These are phyloP conservation scores for Coniochaeta ligniaria DNA, from an alignment of 2,329 filamentous ascomycete species.

Conservation along the genomic window DNA sequence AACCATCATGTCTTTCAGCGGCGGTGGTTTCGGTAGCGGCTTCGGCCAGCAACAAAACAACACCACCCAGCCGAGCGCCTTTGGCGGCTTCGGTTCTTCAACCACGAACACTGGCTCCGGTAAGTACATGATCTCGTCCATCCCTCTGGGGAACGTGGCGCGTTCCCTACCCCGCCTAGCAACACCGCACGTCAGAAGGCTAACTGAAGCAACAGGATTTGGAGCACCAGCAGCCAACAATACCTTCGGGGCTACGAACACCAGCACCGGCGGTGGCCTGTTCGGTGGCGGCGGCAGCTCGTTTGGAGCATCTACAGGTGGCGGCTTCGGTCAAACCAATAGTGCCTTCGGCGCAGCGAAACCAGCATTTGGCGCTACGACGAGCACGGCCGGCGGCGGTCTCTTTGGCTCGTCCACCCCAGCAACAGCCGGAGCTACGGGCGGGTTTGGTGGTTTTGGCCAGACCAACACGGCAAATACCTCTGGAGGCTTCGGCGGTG, in stretches of 20 bases:
- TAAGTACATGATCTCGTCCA: not conserved
- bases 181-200: slow-evolving; percentile 22
- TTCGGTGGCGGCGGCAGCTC: slow-evolving; percentile 28
- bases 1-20: slow-evolving; percentile 48
- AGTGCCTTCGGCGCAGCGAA: slow-evolving; percentile 26
- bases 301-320: slow-evolving; percentile 17
- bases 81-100: slow-evolving; percentile 50
- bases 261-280: slow-evolving; percentile 31
- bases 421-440: slow-evolving; percentile 26
- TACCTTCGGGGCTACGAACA: slow-evolving; percentile 28
- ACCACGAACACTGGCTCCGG: slow-evolving; percentile 24
- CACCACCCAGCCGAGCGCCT: slow-evolving; percentile 36
- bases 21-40: slow-evolving; percentile 46
- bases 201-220: slow-evolving; percentile 9
- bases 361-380: slow-evolving; percentile 45
- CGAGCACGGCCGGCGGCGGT: slow-evolving; percentile 30
- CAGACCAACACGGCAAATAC: slow-evolving; percentile 19
- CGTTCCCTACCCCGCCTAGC: not conserved
- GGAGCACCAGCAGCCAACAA: not conserved
- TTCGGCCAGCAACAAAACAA: slow-evolving; percentile 49
- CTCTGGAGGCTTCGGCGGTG: slow-evolving; percentile 32
- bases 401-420: slow-evolving; percentile 36
- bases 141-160: not conserved
- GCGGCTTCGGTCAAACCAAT: slow-evolving; percentile 14
- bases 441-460: slow-evolving; percentile 34